Percentiles rank a stretch among this genome's conserved stretches.
Conservation (phyloP, 768 basidiomycete genomes). For the Trametes elegans region DNA sequence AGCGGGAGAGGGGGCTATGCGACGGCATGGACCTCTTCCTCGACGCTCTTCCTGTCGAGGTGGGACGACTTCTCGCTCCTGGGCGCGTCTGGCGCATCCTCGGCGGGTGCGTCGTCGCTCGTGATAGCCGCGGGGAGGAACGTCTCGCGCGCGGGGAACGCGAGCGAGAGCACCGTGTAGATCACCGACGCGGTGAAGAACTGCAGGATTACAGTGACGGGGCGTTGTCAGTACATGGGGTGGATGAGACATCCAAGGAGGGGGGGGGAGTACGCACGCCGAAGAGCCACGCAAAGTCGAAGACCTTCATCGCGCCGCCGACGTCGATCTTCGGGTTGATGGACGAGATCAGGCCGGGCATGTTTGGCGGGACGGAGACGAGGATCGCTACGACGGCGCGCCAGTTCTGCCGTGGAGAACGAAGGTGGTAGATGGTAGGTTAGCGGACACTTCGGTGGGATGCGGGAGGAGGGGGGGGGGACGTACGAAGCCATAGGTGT, state of each 20-base stretch:
- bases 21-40: constrained; percentile 17
- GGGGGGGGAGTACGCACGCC: constrained; percentile 46
- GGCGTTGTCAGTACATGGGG: background rate
- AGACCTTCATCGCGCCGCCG: constrained; percentile 54
- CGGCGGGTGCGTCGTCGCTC: constrained; percentile 13
- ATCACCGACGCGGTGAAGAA: constrained; percentile 35
- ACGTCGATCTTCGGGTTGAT: constrained; percentile 67
- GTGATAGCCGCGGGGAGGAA: constrained; percentile 30
- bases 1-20: too few species aligned
- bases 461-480: background rate
- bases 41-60: constrained; percentile 17
- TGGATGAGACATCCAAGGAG: background rate
- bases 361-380: constrained; percentile 61
- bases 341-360: constrained; percentile 76
- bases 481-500: constrained; percentile 69
- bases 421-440: too few species aligned
- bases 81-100: background rate
- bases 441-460: too few species aligned
- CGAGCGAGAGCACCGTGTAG: constrained; percentile 33
- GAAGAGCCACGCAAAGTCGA: constrained; percentile 75
- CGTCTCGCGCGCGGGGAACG: constrained; percentile 40
- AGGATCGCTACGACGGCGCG: constrained; percentile 69
- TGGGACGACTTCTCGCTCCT: constrained; percentile 15
- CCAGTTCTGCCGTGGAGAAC: too few species aligned
- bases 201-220: too few species aligned